These are phyloP conservation scores for Mycosphaerella arachidis DNA, from an alignment of 2,329 filamentous ascomycete genomes.

Conservation along the genomic window DNA sequence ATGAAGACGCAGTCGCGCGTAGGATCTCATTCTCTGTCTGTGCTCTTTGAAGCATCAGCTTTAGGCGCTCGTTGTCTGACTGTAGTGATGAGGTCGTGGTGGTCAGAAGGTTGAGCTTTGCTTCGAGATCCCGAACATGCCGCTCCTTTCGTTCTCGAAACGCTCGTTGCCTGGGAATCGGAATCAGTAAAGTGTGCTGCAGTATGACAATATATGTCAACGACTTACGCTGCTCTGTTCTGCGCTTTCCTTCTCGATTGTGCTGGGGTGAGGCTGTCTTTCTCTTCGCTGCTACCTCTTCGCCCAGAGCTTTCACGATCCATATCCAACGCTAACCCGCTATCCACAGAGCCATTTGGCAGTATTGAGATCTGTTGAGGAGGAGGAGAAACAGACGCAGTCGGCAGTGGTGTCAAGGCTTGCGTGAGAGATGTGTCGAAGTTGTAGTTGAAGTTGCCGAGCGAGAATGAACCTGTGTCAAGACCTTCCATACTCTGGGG, in stretches of 20 bases:
- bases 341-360: constrained; percentile 40
- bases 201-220: neutral
- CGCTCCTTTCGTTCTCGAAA: constrained; percentile 95
- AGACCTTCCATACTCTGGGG: constrained; percentile 27
- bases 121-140: constrained; percentile 88
- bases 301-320: constrained; percentile 29
- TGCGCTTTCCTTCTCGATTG: constrained; percentile 62
- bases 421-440: constrained; percentile 9
- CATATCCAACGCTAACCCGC: constrained; percentile 39
- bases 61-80: constrained; percentile 81
- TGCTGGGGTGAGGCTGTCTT: constrained; percentile 43
- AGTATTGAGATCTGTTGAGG: constrained; percentile 23
- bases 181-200: constrained; percentile 4
- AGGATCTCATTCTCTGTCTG: constrained; percentile 91
- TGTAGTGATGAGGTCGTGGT: constrained; percentile 66
- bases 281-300: constrained; percentile 45
- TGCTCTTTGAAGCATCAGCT: constrained; percentile 75
- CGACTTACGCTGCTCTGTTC: constrained; percentile 65
- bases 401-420: constrained; percentile 16
- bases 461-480: constrained; percentile 18
- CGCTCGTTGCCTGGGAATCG: constrained; percentile 70
- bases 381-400: constrained; percentile 27
- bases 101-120: constrained; percentile 74
- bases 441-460: constrained; percentile 11
- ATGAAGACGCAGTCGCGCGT: constrained; percentile 64